These are phyloP conservation scores for Paragyromitra xinjiangensis DNA, from an alignment of 495 filamentous ascomycete genomes.

Conservation along the genomic window DNA sequence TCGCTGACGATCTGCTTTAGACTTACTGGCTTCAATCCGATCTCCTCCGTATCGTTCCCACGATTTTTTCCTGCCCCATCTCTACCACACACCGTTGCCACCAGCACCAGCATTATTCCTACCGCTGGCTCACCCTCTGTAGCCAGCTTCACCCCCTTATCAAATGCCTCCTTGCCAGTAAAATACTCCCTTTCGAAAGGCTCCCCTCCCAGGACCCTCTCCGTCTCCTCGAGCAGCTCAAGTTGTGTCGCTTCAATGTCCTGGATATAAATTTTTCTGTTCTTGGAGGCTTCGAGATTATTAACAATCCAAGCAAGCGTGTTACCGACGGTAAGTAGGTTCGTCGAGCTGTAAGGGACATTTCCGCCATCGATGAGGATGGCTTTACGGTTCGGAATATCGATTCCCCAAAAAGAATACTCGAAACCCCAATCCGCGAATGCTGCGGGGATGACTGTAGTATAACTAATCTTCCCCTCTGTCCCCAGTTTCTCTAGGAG, in stretches of 20 bases:
- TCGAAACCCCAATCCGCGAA: slow-evolving; percentile 44
- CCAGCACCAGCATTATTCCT: slow-evolving; percentile 3
- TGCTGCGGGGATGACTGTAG: slow-evolving; percentile 11
- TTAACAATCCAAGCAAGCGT: slow-evolving; percentile 40
- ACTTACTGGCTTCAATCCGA: background rate
- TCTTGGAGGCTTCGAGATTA: slow-evolving; percentile 49
- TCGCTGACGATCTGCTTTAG: slow-evolving; percentile 6
- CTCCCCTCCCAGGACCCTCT: slow-evolving; percentile 42
- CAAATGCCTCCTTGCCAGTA: slow-evolving; percentile 8
- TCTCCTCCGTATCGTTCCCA: slow-evolving; percentile 1
- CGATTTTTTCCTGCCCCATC: slow-evolving; percentile 8
- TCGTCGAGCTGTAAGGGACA: slow-evolving; percentile 16
- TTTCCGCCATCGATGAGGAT: slow-evolving; percentile 45
- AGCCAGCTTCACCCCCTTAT: slow-evolving; percentile 12
- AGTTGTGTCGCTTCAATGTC: slow-evolving; percentile 16
- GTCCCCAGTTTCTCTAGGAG: slow-evolving; percentile 5
- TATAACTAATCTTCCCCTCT: slow-evolving; percentile 27
- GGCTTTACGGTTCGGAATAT: slow-evolving; percentile 35
- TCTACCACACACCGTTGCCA: background rate
- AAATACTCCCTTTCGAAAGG: slow-evolving; percentile 7
- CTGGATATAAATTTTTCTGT: slow-evolving; percentile 44
- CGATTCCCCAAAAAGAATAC: slow-evolving; percentile 39
- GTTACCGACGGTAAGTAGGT: slow-evolving; percentile 32
- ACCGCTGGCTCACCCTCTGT: background rate
- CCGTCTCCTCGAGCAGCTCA: slow-evolving; percentile 7